Percentiles rank a stretch among this genome's conserved stretches.
Conservation (phyloP, 2,329 filamentous ascomycete genomes). For the Thelonectria blattea region DNA sequence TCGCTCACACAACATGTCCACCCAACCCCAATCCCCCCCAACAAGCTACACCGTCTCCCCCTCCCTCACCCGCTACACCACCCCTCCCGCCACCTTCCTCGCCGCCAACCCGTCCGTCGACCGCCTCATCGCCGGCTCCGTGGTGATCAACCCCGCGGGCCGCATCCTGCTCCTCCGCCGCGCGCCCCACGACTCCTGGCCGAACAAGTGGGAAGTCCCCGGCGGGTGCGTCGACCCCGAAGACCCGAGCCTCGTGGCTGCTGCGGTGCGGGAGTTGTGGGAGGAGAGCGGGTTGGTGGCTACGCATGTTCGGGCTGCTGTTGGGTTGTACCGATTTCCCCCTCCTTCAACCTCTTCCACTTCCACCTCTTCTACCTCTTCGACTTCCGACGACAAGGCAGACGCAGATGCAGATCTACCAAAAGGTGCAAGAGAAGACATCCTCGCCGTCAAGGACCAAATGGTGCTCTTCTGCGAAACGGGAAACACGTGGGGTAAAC, state of each 20-base stretch:
- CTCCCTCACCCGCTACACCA: constrained; percentile 25
- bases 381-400: neutral
- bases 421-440: constrained; percentile 31
- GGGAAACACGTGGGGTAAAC: constrained; percentile 39
- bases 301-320: constrained; percentile 32
- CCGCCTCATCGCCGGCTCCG: constrained; percentile 34
- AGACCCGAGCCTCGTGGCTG: constrained; percentile 32
- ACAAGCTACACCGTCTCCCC: constrained; percentile 28
- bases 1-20: neutral
- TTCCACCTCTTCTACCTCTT: neutral
- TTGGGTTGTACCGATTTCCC: constrained; percentile 26
- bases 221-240: constrained; percentile 33
- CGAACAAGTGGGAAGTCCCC: constrained; percentile 36
- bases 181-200: constrained; percentile 38
- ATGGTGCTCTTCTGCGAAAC: constrained; percentile 35
- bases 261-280: constrained; percentile 51
- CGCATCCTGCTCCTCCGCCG: constrained; percentile 35
- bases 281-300: constrained; percentile 52
- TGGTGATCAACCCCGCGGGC: constrained; percentile 31
- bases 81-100: constrained; percentile 25
- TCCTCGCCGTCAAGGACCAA: constrained; percentile 16
- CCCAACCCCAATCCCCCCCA: constrained; percentile 1
- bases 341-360: neutral
- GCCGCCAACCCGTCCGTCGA: constrained; percentile 30
- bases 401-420: constrained; percentile 4